Conservation (phyloP, 2,329 filamentous ascomycete genomes). For the Penicillium sp. region DNA sequence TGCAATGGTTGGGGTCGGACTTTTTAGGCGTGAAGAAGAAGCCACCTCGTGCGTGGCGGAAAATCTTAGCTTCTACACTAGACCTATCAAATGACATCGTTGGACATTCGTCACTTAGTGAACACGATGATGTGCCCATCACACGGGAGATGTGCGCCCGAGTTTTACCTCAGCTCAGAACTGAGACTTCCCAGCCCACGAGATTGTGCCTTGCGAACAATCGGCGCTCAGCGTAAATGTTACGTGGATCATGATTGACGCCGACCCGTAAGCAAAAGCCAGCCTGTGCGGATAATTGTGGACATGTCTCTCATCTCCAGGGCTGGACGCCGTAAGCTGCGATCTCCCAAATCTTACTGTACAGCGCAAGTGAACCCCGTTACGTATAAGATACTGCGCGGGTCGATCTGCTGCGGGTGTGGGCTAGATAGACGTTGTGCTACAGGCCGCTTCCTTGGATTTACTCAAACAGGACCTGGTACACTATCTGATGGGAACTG, state of each 20-base stretch:
- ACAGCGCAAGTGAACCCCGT: neutral
- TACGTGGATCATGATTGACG: neutral
- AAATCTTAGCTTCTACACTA: neutral
- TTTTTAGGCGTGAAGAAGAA: neutral
- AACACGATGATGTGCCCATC: neutral
- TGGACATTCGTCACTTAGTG: neutral
- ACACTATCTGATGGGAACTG: constrained; percentile 19
- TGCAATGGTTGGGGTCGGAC: neutral
- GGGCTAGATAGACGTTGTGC: neutral
- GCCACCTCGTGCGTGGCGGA: neutral
- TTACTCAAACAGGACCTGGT: constrained; percentile 6
- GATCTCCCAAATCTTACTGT: neutral
- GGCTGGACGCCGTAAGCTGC: neutral
- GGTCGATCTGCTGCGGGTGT: constrained; percentile 2
- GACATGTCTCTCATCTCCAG: neutral
- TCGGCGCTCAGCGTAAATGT: neutral
- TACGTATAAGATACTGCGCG: constrained; percentile 13
- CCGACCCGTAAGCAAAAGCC: neutral
- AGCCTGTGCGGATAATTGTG: neutral
- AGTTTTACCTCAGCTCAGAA: neutral
- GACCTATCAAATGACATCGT: neutral
- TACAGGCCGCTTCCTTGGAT: constrained; percentile 18
- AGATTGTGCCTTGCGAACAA: neutral
- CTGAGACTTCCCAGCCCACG: neutral
- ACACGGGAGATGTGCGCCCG: neutral